phyloP scores from a whole-genome alignment of 2,329 filamentous ascomycete genomes.

The Leptoxyphium fumago region DNA sequence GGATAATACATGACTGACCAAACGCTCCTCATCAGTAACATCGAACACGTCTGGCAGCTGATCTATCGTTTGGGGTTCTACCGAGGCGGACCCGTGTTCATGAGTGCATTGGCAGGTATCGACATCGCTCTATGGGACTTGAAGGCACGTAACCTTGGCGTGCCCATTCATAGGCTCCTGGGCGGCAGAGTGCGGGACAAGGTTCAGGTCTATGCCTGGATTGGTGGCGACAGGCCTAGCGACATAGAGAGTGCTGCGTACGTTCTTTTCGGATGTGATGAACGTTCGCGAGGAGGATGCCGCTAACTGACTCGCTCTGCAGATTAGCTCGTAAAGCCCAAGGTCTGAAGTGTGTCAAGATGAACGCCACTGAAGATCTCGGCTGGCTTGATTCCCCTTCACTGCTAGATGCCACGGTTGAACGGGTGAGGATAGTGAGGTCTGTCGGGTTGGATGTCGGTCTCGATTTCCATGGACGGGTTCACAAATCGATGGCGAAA shows the following conservation, averaged over 20 bases:
- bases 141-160: constrained; percentile 48
- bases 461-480: constrained; percentile 63
- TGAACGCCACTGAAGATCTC: constrained; percentile 66
- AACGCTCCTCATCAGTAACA: constrained; percentile 26
- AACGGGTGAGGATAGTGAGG: constrained; percentile 55
- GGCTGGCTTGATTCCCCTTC: constrained; percentile 62
- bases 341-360: constrained; percentile 55
- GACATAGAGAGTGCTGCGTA: constrained; percentile 42
- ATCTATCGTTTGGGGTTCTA: constrained; percentile 59
- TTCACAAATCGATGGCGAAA: constrained; percentile 71
- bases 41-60: constrained; percentile 68
- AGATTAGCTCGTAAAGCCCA: constrained; percentile 39
- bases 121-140: constrained; percentile 73
- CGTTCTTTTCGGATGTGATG: constrained; percentile 8
- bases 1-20: too few relatives aligned
- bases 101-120: constrained; percentile 63
- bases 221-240: constrained; percentile 55
- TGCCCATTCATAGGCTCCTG: constrained; percentile 59
- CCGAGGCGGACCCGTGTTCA: constrained; percentile 63
- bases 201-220: constrained; percentile 63
- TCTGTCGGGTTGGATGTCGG: constrained; percentile 55
- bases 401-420: constrained; percentile 46
- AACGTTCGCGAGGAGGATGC: not conserved
- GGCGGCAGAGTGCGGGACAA: constrained; percentile 60
- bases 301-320: not conserved